These are phyloP conservation scores for Geosmithia morbida DNA, from an alignment of 2,329 filamentous ascomycete species.

Conservation along the genomic window DNA sequence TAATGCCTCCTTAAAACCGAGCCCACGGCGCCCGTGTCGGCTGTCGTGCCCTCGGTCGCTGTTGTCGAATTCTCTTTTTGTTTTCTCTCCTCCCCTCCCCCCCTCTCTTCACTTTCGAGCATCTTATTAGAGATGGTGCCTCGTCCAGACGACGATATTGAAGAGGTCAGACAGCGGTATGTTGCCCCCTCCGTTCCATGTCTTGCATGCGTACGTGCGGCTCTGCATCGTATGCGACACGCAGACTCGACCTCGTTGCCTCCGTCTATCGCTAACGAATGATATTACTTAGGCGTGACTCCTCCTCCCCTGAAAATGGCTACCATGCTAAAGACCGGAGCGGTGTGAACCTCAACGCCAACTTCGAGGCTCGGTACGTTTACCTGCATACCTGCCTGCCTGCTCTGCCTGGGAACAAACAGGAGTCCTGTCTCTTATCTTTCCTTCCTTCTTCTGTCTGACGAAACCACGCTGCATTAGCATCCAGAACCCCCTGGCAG, in stretches of 20 bases:
- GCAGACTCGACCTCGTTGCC: too few species aligned
- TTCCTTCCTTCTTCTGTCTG: conserved; percentile 1
- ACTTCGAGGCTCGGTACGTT: conserved; percentile 29
- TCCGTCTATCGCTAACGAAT: too few species aligned
- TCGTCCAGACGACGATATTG: neutral
- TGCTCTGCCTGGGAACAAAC: neutral
- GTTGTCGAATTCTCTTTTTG: neutral
- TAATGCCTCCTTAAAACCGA: neutral
- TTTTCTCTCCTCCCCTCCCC: too few species aligned
- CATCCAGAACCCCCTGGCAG: conserved; percentile 34
- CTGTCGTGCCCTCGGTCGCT: neutral
- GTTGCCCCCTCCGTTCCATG: neutral
- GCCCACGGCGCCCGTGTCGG: neutral
- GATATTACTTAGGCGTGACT: neutral
- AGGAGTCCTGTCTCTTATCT: neutral
- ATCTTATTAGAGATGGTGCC: neutral
- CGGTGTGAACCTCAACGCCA: conserved; percentile 27
- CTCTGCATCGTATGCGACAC: too few species aligned
- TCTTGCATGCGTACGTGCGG: neutral
- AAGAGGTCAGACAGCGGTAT: neutral
- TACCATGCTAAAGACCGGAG: conserved; percentile 12
- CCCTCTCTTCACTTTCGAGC: neutral
- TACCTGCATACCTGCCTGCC: too few species aligned
- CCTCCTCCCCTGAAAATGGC: conserved; percentile 18
- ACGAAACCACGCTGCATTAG: conserved; percentile 12